Evolutionary conservation across 2,329 filamentous ascomycete genomes (phyloP), one percentile per base, ranked within the genome.

Genomic region (Fusarium anguioides): DNA sequence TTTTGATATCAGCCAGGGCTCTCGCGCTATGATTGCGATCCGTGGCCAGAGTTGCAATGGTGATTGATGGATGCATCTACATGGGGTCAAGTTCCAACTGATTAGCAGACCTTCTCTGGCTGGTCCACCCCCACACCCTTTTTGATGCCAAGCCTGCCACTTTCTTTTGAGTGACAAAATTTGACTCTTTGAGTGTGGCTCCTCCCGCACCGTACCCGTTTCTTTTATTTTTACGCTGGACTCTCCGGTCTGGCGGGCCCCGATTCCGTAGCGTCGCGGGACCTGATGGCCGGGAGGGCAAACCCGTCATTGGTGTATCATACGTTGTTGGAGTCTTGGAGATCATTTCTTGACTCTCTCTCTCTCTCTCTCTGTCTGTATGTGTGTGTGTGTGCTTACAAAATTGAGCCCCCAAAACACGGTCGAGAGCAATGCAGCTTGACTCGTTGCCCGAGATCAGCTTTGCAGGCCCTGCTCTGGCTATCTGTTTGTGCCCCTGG

Each of bases 61-160:
- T 70, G 69, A 72, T 71, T 70, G 69, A 71, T 46, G 46, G 61
- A 71, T 39, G 60, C 55, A 49, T 52, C 35, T 42, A 31, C 21
- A 49, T 27, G 46, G 60, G 58, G 58, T 67, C 60, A 56, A 61
- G 59, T 64, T 39, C 35, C 27, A 24, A 60, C 67, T 68, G 70
- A 71, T 72, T 71, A 70, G 60, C 57, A 63, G 51, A 66, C 47
- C 37, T 39, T 52, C 33, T 68, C 65, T 69, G 65, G 65, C 36
- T 68, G 65, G 65, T 55, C 65, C 65, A 66, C 65, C 65, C 65
- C 65, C 65, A 68, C 65, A 68, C 48, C 46, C 54, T 68, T 42
- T 26, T 27, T 36, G 60, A 35, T 54, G 49, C 64, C 53, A 67
- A 67, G 64, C 27, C 48, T 60, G 49, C 64, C 50, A 65, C 49